These are phyloP conservation scores for Diplotaxis tenuifolia DNA, from an alignment of 345 rosid genomes.

Conservation along the genomic window DNA sequence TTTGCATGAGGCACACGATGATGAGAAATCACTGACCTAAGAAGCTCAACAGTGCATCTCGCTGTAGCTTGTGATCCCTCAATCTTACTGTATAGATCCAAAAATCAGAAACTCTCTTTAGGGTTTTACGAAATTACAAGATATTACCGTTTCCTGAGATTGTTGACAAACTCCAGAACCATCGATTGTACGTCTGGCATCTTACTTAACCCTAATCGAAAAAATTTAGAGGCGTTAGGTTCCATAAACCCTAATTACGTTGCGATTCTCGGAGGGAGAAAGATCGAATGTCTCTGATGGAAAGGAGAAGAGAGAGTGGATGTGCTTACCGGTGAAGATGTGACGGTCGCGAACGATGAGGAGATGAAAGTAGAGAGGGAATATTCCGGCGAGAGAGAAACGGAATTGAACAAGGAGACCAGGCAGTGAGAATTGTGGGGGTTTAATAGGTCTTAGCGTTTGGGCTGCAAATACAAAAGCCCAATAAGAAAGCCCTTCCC, in stretches of 20 bases:
- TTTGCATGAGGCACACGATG: constrained; percentile 76
- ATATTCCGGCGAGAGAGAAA: constrained; percentile 36
- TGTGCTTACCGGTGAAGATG: constrained; percentile 24
- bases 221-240: constrained; percentile 13
- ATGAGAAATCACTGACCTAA: constrained; percentile 87
- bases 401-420: constrained; percentile 14
- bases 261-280: neutral
- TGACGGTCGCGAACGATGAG: constrained; percentile 31
- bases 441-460: neutral
- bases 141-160: constrained; percentile 76
- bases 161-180: constrained; percentile 72
- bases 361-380: constrained; percentile 8
- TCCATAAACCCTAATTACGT: constrained; percentile 25
- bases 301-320: neutral
- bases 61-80: constrained; percentile 98
- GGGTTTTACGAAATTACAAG: constrained; percentile 10
- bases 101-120: neutral
- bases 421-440: neutral
- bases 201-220: constrained; percentile 31
- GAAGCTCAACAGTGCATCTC: constrained; percentile 72
- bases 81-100: constrained; percentile 55
- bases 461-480: neutral
- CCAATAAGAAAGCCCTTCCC: neutral
- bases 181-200: constrained; percentile 88
- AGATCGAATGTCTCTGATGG: neutral